These are phyloP conservation scores for Pseudocercospora ulei DNA, from an alignment of 2,329 filamentous ascomycete genomes.

Conservation along the genomic window DNA sequence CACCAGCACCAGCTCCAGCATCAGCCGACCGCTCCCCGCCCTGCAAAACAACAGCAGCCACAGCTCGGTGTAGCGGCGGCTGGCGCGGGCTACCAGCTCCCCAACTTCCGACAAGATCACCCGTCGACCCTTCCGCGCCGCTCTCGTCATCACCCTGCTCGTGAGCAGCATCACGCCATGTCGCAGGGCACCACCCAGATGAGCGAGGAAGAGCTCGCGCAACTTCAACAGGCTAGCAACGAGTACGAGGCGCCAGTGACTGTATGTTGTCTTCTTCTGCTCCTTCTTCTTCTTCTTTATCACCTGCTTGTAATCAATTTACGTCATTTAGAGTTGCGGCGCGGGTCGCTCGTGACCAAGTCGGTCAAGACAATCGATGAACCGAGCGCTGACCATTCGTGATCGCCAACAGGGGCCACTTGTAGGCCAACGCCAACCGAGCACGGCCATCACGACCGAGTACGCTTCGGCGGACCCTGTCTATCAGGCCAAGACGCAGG, in stretches of 20 bases:
- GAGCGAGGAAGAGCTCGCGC: slow-evolving; percentile 49
- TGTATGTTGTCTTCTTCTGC: slow-evolving; percentile 37
- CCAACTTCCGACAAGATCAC: slow-evolving; percentile 21
- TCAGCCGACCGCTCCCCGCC: slow-evolving; percentile 6
- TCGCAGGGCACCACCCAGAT: slow-evolving; percentile 22
- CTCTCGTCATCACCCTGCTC: slow-evolving; percentile 22
- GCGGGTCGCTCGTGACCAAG: slow-evolving; percentile 18
- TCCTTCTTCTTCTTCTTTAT: slow-evolving; percentile 2
- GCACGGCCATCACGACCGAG: slow-evolving; percentile 66
- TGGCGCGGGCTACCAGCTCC: slow-evolving; percentile 22
- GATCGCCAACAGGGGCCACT: slow-evolving; percentile 58
- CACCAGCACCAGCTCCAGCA: slow-evolving; percentile 19
- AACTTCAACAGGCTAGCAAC: slow-evolving; percentile 54
- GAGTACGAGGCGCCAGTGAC: slow-evolving; percentile 50
- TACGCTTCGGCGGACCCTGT: slow-evolving; percentile 80
- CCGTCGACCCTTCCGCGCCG: slow-evolving; percentile 20
- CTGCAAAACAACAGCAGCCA: slow-evolving; percentile 21
- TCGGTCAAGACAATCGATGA: slow-evolving; percentile 8
- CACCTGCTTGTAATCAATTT: slow-evolving; percentile 15
- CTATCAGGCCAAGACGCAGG: slow-evolving; percentile 78
- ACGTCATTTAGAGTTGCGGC: slow-evolving; percentile 23
- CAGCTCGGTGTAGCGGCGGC: slow-evolving; percentile 24
- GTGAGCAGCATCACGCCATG: slow-evolving; percentile 31
- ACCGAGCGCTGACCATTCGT: slow-evolving; percentile 24
- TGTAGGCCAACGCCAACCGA: slow-evolving; percentile 68